Conservation (phyloP, 805 yeast genomes). For the Scheffersomyces stipitis region DNA sequence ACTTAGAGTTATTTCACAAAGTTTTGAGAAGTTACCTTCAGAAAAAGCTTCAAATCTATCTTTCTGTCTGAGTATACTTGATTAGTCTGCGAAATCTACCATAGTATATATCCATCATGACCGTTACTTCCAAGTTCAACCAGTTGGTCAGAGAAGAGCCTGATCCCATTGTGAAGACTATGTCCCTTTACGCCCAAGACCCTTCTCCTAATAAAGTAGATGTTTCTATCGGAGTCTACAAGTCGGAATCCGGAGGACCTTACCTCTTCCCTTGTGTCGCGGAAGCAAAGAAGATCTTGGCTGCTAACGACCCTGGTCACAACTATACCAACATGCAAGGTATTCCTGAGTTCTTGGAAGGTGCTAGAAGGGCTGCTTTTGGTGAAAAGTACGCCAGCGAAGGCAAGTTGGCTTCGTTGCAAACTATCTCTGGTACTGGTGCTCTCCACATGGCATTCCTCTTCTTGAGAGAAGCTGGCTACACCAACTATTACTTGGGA, state of each 20-base stretch:
- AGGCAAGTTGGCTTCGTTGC: constrained; percentile 33
- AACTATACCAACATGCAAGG: constrained; percentile 45
- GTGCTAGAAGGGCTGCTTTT: constrained; percentile 36
- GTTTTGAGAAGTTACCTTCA: too few species aligned
- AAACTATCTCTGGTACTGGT: constrained; percentile 44
- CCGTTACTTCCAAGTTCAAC: constrained; percentile 17
- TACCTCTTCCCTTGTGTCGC: constrained; percentile 39
- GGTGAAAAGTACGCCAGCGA: constrained; percentile 25
- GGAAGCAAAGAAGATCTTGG: constrained; percentile 33
- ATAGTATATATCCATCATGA: too few species aligned
- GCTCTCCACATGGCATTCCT: constrained; percentile 38
- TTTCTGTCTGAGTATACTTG: too few species aligned
- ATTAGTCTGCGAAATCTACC: too few species aligned
- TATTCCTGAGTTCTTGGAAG: constrained; percentile 33
- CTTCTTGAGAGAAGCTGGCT: constrained; percentile 25
- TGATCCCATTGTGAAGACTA: constrained; percentile 29
- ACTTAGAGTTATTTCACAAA: too few species aligned
- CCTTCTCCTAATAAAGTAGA: constrained; percentile 35
- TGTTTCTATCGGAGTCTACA: constrained; percentile 47
- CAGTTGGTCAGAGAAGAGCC: constrained; percentile 18
- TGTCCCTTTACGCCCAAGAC: constrained; percentile 23
- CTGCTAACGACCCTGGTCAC: constrained; percentile 41
- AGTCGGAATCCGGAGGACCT: constrained; percentile 36
- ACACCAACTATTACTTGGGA: constrained; percentile 31
- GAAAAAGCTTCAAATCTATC: too few species aligned